Conservation (phyloP, 495 filamentous ascomycete species). For the Halenospora varia region DNA sequence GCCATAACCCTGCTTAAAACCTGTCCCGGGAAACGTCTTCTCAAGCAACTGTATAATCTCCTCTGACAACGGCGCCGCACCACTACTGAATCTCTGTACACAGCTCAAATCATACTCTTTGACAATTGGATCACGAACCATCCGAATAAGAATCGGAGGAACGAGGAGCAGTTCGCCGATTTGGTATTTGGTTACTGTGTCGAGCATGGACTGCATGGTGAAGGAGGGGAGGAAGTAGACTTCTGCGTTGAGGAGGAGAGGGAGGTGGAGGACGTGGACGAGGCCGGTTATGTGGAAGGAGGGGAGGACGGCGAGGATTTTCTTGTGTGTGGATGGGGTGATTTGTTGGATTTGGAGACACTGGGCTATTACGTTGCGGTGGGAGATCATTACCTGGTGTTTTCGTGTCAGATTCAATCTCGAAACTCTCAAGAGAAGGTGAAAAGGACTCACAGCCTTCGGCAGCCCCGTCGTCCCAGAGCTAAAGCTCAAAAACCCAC, state of each 20-base stretch:
- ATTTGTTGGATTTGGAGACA: constrained; percentile 45
- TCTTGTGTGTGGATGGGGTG: constrained; percentile 7
- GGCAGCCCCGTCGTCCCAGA: constrained; percentile 86
- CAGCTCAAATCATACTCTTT: constrained; percentile 54
- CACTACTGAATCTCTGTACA: constrained; percentile 48
- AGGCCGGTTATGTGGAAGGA: constrained; percentile 39
- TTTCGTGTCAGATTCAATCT: not conserved
- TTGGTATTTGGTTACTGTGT: constrained; percentile 44
- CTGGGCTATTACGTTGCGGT: constrained; percentile 61
- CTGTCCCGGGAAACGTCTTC: constrained; percentile 55
- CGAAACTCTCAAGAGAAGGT: not conserved
- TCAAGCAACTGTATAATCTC: constrained; percentile 57
- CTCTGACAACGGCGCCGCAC: constrained; percentile 61
- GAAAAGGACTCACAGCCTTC: constrained; percentile 65
- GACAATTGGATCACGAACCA: constrained; percentile 60
- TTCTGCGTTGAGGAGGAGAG: constrained; percentile 50
- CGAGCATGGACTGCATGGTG: constrained; percentile 52
- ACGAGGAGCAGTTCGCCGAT: constrained; percentile 61
- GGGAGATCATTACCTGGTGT: constrained; percentile 51
- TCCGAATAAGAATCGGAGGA: constrained; percentile 64
- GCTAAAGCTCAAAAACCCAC: constrained; percentile 69
- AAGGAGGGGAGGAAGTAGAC: constrained; percentile 58
- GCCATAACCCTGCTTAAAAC: constrained; percentile 67
- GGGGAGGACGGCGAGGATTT: constrained; percentile 15
- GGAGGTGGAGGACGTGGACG: constrained; percentile 56